These are phyloP conservation scores for Aspergillus calidoustus DNA, from an alignment of 2,329 filamentous ascomycete species.

Conservation along the genomic window DNA sequence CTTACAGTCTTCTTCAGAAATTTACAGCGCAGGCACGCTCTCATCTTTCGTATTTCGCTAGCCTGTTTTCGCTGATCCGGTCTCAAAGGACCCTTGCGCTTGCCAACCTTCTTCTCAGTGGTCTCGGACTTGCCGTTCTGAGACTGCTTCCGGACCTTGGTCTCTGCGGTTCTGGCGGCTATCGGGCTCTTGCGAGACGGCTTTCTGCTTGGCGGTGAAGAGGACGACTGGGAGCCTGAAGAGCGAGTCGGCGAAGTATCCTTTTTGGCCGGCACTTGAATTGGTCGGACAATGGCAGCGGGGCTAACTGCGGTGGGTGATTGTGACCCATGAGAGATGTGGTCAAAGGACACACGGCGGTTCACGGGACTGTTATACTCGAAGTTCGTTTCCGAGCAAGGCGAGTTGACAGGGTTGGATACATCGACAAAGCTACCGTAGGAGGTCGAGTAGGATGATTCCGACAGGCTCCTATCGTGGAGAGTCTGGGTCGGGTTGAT, in stretches of 20 bases:
- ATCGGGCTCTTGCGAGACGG: slow-evolving; percentile 73
- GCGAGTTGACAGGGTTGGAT: slow-evolving; percentile 79
- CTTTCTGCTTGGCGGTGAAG: slow-evolving; percentile 70
- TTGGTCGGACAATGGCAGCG: slow-evolving; percentile 67
- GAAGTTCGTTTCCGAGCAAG: slow-evolving; percentile 74
- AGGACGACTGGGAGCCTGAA: slow-evolving; percentile 66
- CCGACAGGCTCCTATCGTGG: slow-evolving; percentile 83
- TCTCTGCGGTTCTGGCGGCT: slow-evolving; percentile 78
- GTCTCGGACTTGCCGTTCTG: slow-evolving; percentile 79
- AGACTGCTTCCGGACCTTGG: slow-evolving; percentile 76
- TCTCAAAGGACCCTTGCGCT: slow-evolving; percentile 84
- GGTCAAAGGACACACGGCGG: slow-evolving; percentile 46
- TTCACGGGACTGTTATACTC: slow-evolving; percentile 55
- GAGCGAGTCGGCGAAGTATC: slow-evolving; percentile 61
- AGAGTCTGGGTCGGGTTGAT: slow-evolving; percentile 92
- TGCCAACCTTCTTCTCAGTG: slow-evolving; percentile 89
- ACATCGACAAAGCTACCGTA: slow-evolving; percentile 85
- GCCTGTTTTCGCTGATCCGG: slow-evolving; percentile 96
- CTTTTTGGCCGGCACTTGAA: slow-evolving; percentile 57
- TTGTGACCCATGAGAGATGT: slow-evolving; percentile 48
- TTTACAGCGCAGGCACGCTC: slow-evolving; percentile 93
- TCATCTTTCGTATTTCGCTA: slow-evolving; percentile 92
- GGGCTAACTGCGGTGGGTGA: slow-evolving; percentile 65
- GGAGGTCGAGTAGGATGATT: slow-evolving; percentile 76
- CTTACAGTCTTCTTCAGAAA: slow-evolving; percentile 91